These are phyloP conservation scores for Colletotrichum sidae DNA, from an alignment of 2,329 filamentous ascomycete genomes.

Conservation along the genomic window DNA sequence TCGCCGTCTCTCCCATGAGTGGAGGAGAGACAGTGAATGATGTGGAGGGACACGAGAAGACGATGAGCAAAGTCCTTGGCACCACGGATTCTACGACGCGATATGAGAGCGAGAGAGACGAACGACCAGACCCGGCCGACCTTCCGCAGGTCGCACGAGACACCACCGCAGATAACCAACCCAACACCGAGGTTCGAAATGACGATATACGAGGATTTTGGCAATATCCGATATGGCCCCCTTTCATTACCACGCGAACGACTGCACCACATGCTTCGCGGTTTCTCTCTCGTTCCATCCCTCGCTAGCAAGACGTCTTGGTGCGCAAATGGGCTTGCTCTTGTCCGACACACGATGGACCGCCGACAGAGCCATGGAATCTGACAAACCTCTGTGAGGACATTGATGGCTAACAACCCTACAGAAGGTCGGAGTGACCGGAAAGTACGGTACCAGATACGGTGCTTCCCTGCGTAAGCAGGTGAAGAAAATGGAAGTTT, in stretches of 20 bases:
- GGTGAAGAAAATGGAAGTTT: conserved; percentile 99
- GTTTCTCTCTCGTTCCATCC: conserved; percentile 13
- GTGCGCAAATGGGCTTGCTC: background rate
- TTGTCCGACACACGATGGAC: background rate
- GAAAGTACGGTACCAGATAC: conserved; percentile 96
- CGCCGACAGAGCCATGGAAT: conserved; percentile 17
- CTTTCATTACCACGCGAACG: too few relatives aligned
- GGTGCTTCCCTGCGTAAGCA: conserved; percentile 99
- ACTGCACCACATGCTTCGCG: too few relatives aligned
- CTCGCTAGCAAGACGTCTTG: too few relatives aligned
- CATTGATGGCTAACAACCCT: conserved; percentile 35
- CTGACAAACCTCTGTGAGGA: background rate
- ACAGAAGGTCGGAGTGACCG: conserved; percentile 97
- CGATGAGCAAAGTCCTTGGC: background rate
- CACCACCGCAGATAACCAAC: background rate
- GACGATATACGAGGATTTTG: too few relatives aligned
- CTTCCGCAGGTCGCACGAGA: background rate
- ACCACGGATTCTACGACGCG: conserved; percentile 5
- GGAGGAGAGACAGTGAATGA: too few relatives aligned
- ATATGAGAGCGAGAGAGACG: conserved; percentile 30
- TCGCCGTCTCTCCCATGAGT: too few relatives aligned
- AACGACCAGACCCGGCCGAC: conserved; percentile 9
- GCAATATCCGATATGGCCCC: too few relatives aligned
- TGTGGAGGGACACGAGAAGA: background rate
- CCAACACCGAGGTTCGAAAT: too few relatives aligned